A percentile compares a stretch with the other conserved stretches of the same genome.
Conservation (phyloP, 345 rosid genomes). For the Trapa incisa region DNA sequence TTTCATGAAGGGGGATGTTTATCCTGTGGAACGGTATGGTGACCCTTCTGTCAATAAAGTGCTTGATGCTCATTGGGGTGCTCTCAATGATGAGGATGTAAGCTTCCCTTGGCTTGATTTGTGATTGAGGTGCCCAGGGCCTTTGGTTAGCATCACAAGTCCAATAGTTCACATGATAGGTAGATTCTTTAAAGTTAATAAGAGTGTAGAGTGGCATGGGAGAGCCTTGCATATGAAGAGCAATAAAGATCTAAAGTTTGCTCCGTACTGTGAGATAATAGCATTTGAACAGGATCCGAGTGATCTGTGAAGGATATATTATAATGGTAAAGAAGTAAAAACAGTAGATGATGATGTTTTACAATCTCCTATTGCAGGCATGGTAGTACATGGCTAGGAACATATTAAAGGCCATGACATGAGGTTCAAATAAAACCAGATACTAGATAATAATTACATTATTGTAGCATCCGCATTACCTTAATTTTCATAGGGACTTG, state of each 20-base stretch:
- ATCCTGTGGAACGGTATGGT: slow-evolving; percentile 71
- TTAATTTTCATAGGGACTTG: not conserved
- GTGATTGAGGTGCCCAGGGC: not conserved
- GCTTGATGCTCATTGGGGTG: slow-evolving; percentile 98
- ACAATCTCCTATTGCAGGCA: not conserved
- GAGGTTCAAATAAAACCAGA: not conserved
- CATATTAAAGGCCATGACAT: not conserved
- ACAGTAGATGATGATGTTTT: not conserved
- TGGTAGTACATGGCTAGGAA: not conserved
- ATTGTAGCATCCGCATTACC: not conserved
- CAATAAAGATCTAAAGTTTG: not conserved
- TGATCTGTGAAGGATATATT: not conserved
- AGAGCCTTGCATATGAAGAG: not conserved
- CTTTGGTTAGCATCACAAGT: not conserved
- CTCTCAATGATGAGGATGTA: slow-evolving; percentile 81
- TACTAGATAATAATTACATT: not conserved
- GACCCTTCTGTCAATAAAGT: slow-evolving; percentile 34
- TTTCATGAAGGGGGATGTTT: slow-evolving; percentile 70
- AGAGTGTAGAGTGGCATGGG: not conserved
- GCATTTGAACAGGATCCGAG: not conserved
- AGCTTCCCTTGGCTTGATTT: slow-evolving; percentile 16
- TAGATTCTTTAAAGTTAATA: not conserved
- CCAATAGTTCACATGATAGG: not conserved
- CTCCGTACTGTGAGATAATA: not conserved
- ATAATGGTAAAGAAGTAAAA: not conserved